A percentile compares a stretch with the other conserved stretches of the same genome.
These are phyloP conservation scores for Orbilia javanica DNA, from an alignment of 2,329 filamentous ascomycete genomes.

Conservation along the genomic window DNA sequence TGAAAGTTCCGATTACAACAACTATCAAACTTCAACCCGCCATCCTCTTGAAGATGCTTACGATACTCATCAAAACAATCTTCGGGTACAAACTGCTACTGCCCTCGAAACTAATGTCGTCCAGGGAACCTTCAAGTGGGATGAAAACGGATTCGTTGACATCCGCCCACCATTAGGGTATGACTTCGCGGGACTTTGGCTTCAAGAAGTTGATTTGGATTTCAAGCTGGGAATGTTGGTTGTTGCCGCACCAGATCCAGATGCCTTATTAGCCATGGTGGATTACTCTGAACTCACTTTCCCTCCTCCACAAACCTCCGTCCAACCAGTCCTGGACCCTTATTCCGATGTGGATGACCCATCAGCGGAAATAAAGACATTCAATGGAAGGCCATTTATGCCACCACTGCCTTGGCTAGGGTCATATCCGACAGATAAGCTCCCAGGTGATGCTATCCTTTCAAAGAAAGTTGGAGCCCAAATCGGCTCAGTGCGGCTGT, in stretches of 20 bases:
- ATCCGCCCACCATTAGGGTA: conserved; percentile 46
- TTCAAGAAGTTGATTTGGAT: conserved; percentile 48
- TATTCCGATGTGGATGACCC: conserved; percentile 35
- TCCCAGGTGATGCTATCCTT: conserved; percentile 39
- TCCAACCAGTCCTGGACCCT: conserved; percentile 42
- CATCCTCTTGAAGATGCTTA: conserved; percentile 47
- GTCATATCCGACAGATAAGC: conserved; percentile 43
- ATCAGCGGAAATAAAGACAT: conserved; percentile 37
- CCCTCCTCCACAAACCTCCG: conserved; percentile 36
- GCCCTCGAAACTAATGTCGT: conserved; percentile 43
- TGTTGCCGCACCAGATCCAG: conserved; percentile 15
- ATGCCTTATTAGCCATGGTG: conserved; percentile 25
- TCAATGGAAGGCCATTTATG: conserved; percentile 47
- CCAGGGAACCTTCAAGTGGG: conserved; percentile 52
- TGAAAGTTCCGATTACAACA: conserved; percentile 52
- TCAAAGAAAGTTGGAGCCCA: conserved; percentile 52
- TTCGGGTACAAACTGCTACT: conserved; percentile 38
- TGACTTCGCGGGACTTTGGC: conserved; percentile 53
- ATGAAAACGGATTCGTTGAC: conserved; percentile 43
- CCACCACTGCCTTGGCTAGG: conserved; percentile 53
- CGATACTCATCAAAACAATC: conserved; percentile 45
- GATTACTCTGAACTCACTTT: conserved; percentile 43
- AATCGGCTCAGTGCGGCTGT: conserved; percentile 42
- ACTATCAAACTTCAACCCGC: conserved; percentile 38
- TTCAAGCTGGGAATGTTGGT: conserved; percentile 55